Evolutionary conservation across 2,329 filamentous ascomycete genomes (phyloP), one percentile per base, ranked within the genome.

Genomic region (Pezicula carpinea): DNA sequence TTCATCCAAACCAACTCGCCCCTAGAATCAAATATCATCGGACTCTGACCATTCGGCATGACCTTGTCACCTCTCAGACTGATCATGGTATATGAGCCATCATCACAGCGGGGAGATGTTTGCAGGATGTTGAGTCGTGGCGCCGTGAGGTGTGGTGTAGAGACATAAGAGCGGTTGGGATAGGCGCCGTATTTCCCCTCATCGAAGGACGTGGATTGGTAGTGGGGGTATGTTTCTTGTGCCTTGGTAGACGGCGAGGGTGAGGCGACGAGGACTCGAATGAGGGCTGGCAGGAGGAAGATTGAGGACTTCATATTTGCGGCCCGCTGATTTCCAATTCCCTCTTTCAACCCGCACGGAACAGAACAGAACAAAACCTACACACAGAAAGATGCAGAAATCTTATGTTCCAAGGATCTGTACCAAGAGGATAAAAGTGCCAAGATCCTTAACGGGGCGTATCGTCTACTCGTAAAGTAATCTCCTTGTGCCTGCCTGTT

Each of bases 131-230:
- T 54, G 15, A 52, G 44, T 10, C 33, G 42, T 13, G 49, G 51
- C 2, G 49, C 50, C 8, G 42, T 48, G 22, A 64, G 53, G 14
- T 62, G 45, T 5, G 60, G 52, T 8, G 57, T 56, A 5, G 65
- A 64, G 7, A 56, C 53, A 49, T 63, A 69, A 2, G 56, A 58
- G 26, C 63, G 58, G 32, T 60, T 60, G 7, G 66, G 65, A 53
- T 67, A 68, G 5, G 58, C 44, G 21, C 66, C 67, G 33, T 61
- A 64, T 1, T 54, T 52, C 15, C 61, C 62, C 11, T 56, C 41
- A 35, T 70, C 66, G 50, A 66, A 69, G 6, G 52, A 49, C 23
- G 51, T 51, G 8, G 46, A 48, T 21, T 39, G 39, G 8, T 42
- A 36, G 13, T 39, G 26, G 2, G 46, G 46, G 36, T 38, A 42